Conservation (phyloP, 2,329 filamentous ascomycete species). For the Pezicula neosporulosa region DNA sequence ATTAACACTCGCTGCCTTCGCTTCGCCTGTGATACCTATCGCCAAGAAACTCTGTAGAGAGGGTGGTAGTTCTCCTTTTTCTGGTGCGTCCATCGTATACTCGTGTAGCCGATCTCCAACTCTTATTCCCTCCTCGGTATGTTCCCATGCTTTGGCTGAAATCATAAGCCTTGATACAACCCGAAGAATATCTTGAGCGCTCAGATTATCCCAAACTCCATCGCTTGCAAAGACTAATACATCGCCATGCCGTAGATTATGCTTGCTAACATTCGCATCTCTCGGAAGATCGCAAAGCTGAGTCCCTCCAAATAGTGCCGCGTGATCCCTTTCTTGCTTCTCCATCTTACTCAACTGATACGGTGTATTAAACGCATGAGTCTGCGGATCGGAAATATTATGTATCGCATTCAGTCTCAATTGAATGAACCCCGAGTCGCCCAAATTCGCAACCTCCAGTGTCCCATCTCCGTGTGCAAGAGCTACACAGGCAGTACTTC, state of each 20-base stretch:
- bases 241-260: slow-evolving; percentile 82
- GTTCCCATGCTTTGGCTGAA: slow-evolving; percentile 69
- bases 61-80: slow-evolving; percentile 41
- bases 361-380: slow-evolving; percentile 96
- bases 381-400: slow-evolving; percentile 79
- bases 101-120: slow-evolving; percentile 57
- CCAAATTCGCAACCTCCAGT: slow-evolving; percentile 88
- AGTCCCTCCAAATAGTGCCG: slow-evolving; percentile 77
- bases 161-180: slow-evolving; percentile 78
- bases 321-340: slow-evolving; percentile 71
- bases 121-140: slow-evolving; percentile 56
- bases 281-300: slow-evolving; percentile 80
- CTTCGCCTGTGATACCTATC: slow-evolving; percentile 73
- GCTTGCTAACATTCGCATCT: slow-evolving; percentile 76
- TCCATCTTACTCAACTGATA: slow-evolving; percentile 92
- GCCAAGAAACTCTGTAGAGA: slow-evolving; percentile 74
- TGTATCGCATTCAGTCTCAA: slow-evolving; percentile 83
- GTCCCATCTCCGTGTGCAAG: slow-evolving; percentile 69
- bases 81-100: slow-evolving; percentile 46
- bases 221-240: slow-evolving; percentile 93
- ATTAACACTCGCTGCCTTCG: slow-evolving; percentile 82
- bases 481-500: slow-evolving; percentile 89
- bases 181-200: slow-evolving; percentile 81
- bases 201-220: slow-evolving; percentile 94
- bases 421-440: slow-evolving; percentile 91